Percentiles rank a stretch among this genome's conserved stretches.
Evolutionary conservation across 2,329 filamentous ascomycete species (phyloP).

Genomic region (Pseudogymnoascus pannorum): DNA sequence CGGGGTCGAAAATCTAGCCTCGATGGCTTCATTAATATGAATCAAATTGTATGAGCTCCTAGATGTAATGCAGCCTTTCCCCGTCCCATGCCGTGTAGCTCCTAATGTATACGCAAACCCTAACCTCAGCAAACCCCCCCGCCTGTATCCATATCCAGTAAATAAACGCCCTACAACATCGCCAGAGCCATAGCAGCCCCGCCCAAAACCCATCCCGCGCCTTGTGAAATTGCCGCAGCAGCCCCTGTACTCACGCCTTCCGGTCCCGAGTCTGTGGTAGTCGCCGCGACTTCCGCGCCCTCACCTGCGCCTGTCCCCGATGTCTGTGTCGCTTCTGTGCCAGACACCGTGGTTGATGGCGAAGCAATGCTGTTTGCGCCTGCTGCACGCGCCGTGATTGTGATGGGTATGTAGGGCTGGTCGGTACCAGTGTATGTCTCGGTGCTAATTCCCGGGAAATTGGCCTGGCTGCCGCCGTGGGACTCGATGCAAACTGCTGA

Average conservation of each 20-base stretch:
- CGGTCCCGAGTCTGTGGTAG: conserved; percentile 1
- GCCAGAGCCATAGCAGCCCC: conserved; percentile 17
- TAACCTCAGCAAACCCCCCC: background rate
- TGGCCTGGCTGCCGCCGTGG: conserved; percentile 17
- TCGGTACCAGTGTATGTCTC: conserved; percentile 16
- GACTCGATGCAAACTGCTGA: conserved; percentile 20
- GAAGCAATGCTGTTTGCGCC: background rate
- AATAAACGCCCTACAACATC: conserved; percentile 10
- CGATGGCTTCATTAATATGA: background rate
- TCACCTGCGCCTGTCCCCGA: conserved; percentile 8
- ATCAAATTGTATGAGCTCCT: background rate
- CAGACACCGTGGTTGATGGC: background rate
- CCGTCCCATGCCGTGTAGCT: background rate
- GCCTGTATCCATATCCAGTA: background rate
- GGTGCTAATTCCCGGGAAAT: conserved; percentile 17
- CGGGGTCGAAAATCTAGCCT: background rate
- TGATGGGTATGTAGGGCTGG: conserved; percentile 16
- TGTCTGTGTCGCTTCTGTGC: background rate
- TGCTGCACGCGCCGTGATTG: conserved; percentile 14
- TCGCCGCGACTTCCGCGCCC: background rate
- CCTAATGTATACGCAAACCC: background rate
- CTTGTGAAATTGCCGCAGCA: conserved; percentile 13
- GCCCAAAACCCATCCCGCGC: conserved; percentile 15
- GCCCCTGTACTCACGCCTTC: conserved; percentile 10
- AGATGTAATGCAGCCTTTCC: background rate